Conservation (phyloP, 2,329 filamentous ascomycete genomes). For the Fusarium nurragi region DNA sequence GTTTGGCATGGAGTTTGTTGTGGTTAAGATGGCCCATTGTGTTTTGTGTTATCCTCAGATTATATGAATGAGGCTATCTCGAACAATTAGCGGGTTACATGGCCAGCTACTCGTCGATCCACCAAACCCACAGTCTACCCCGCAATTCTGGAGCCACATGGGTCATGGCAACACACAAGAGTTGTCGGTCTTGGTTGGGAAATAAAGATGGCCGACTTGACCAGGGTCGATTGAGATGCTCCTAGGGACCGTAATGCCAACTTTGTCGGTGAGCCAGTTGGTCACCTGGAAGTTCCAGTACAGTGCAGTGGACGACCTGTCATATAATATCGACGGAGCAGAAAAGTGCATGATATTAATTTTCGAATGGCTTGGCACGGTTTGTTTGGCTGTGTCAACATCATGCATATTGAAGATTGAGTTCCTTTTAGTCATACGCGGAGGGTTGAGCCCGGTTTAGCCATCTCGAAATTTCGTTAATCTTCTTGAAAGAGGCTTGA, state of each 20-base stretch:
- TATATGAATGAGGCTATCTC: constrained; percentile 31
- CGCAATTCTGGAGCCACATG: constrained; percentile 36
- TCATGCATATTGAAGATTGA: constrained; percentile 39
- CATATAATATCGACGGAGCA: constrained; percentile 6
- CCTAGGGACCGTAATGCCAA: neutral
- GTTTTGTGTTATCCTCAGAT: constrained; percentile 8
- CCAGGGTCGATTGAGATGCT: constrained; percentile 8
- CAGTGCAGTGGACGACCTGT: neutral
- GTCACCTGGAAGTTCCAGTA: constrained; percentile 13
- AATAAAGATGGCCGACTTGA: constrained; percentile 15
- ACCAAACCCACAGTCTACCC: constrained; percentile 28
- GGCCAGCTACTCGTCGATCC: constrained; percentile 14
- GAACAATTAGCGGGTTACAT: constrained; percentile 3
- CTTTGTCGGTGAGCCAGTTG: constrained; percentile 29
- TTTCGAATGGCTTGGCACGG: constrained; percentile 25
- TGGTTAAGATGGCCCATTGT: neutral
- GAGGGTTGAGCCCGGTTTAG: constrained; percentile 14
- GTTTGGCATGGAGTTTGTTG: neutral
- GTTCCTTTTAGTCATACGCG: constrained; percentile 37
- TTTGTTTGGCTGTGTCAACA: constrained; percentile 42
- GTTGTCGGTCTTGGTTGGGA: neutral
- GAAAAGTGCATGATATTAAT: constrained; percentile 33
- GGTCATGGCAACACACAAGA: constrained; percentile 25
- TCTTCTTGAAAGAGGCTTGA: neutral
- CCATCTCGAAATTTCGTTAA: constrained; percentile 13